phyloP scores from a whole-genome alignment of 2,329 filamentous ascomycete genomes.

The Colletotrichum siamense region DNA sequence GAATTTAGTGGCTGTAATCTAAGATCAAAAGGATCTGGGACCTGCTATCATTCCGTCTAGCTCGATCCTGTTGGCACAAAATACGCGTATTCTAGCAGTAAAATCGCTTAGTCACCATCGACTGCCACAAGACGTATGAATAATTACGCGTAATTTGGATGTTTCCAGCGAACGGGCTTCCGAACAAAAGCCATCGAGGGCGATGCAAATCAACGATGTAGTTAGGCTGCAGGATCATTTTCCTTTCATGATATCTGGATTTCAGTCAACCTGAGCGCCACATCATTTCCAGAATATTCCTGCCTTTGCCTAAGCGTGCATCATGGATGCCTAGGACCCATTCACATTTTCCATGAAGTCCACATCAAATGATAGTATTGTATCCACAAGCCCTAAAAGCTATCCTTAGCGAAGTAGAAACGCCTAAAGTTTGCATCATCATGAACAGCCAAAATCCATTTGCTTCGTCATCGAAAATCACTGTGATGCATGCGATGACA shows the following conservation, averaged over 20 bases:
- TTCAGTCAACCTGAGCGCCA: neutral
- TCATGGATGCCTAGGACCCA: neutral
- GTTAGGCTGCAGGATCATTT: neutral
- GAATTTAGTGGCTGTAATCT: neutral
- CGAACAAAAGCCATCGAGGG: neutral
- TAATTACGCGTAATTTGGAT: neutral
- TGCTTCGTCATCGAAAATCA: neutral
- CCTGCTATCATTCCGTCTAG: neutral
- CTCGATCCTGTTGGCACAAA: neutral
- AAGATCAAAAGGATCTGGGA: neutral
- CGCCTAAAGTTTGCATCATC: neutral
- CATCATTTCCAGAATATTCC: neutral
- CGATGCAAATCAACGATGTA: neutral
- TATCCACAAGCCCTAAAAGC: neutral
- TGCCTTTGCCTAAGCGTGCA: neutral
- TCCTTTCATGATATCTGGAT: neutral
- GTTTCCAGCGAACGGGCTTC: neutral
- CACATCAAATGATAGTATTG: rapidly evolving
- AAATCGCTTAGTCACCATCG: neutral
- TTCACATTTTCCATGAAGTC: neutral
- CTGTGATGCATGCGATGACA: neutral
- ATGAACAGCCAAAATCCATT: neutral
- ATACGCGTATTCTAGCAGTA: neutral
- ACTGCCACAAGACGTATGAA: neutral
- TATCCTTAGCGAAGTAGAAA: neutral